Conservation (phyloP, 2,329 filamentous ascomycete genomes). For the Mycocentrospora acerina region DNA sequence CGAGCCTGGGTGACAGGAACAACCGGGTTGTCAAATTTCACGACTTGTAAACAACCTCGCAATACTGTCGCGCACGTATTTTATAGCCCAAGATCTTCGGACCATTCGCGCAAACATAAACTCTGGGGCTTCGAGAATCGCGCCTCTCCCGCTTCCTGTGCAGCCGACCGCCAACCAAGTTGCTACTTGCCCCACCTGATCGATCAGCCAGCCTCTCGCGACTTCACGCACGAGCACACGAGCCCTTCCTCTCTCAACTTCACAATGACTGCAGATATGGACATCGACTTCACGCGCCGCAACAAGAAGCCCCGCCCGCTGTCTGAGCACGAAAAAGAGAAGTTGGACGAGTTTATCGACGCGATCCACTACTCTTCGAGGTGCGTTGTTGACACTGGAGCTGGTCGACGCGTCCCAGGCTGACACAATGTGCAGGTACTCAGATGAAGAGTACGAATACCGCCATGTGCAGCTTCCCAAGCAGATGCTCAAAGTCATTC, state of each 20-base stretch:
- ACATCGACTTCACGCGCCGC: conserved; percentile 80
- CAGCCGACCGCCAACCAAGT: conserved; percentile 3
- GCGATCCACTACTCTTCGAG: conserved; percentile 92
- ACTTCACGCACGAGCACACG: conserved; percentile 34
- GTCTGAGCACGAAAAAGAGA: conserved; percentile 76
- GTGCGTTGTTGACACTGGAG: conserved; percentile 53
- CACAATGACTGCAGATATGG: conserved; percentile 44
- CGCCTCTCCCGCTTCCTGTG: not conserved
- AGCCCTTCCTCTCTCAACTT: conserved; percentile 15
- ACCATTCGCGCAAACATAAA: too few relatives aligned
- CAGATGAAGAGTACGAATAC: conserved; percentile 91
- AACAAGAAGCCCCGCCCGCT: conserved; percentile 83
- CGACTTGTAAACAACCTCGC: conserved; percentile 28
- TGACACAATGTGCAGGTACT: conserved; percentile 67
- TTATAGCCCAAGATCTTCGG: not conserved
- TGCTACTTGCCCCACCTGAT: conserved; percentile 18
- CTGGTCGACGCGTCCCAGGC: conserved; percentile 15
- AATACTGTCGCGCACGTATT: not conserved
- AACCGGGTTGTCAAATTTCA: conserved; percentile 23
- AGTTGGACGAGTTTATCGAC: conserved; percentile 88
- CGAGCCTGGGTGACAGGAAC: conserved; percentile 11
- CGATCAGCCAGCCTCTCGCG: conserved; percentile 12
- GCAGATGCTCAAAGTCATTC: conserved; percentile 96
- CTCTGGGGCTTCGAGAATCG: not conserved
- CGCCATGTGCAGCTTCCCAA: conserved; percentile 97